phyloP scores from a whole-genome alignment of 2,329 filamentous ascomycete species.

The Aspergillus sp. region DNA sequence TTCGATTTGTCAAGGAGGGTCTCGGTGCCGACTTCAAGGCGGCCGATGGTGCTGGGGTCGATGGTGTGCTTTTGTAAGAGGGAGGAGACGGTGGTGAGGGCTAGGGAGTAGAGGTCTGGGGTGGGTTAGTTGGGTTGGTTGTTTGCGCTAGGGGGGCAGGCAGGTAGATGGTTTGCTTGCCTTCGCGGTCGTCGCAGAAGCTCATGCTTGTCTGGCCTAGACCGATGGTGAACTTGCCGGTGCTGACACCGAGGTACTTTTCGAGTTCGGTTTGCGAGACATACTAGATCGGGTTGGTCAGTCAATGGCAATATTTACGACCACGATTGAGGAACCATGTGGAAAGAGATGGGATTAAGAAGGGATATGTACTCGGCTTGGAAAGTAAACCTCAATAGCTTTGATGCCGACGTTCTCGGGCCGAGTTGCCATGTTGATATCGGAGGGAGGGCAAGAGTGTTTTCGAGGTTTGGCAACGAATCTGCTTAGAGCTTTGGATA shows the following conservation, averaged over 20 bases:
- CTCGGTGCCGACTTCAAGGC: conserved; percentile 82
- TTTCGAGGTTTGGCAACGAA: neutral
- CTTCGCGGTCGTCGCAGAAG: conserved; percentile 87
- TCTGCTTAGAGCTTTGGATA: neutral
- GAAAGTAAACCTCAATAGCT: conserved; percentile 88
- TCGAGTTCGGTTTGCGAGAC: conserved; percentile 81
- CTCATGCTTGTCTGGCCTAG: conserved; percentile 89
- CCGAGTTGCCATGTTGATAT: conserved; percentile 65
- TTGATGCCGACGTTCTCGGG: conserved; percentile 89
- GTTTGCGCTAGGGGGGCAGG: neutral
- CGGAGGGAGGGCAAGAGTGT: conserved; percentile 6
- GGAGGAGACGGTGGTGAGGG: conserved; percentile 73
- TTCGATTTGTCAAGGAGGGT: conserved; percentile 87
- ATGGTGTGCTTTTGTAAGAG: conserved; percentile 81
- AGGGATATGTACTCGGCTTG: conserved; percentile 68
- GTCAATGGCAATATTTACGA: neutral
- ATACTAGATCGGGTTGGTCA: conserved; percentile 56
- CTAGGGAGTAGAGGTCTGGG: conserved; percentile 85
- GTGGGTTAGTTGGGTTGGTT: conserved; percentile 34
- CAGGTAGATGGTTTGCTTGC: conserved; percentile 47
- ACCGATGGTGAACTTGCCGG: conserved; percentile 87
- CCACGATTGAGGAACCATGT: neutral
- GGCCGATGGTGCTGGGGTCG: conserved; percentile 73
- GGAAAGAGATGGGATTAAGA: neutral
- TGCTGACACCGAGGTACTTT: conserved; percentile 78